Evolutionary conservation across 2,329 filamentous ascomycete genomes (phyloP).

Genomic region (Fusarium dimerum): DNA sequence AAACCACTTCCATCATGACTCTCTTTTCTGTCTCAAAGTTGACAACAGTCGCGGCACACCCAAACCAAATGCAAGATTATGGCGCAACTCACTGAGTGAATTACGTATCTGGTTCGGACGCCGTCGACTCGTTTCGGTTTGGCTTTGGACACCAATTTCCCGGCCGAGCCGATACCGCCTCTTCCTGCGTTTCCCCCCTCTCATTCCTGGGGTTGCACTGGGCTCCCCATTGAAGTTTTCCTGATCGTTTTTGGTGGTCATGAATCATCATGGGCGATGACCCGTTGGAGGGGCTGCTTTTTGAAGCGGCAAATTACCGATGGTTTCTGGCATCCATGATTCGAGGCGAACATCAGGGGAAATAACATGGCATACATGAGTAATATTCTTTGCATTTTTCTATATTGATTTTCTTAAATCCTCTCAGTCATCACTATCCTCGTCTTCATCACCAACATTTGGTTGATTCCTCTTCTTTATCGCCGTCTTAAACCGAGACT

Average conservation of each 20-base stretch:
- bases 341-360: no score
- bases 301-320: no score
- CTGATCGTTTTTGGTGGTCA: constrained; percentile 1
- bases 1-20: neutral
- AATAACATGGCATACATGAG: no score
- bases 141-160: neutral
- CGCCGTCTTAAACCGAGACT: constrained; percentile 11
- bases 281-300: neutral
- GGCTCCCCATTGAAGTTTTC: no score
- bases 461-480: neutral
- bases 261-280: constrained; percentile 19
- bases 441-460: neutral
- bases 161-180: no score
- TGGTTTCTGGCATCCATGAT: no score
- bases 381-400: no score
- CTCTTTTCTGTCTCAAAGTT: neutral
- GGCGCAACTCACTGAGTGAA: constrained; percentile 20
- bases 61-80: constrained; percentile 1
- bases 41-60: no score
- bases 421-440: no score
- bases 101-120: constrained; percentile 14
- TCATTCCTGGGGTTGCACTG: no score
- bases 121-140: constrained; percentile 7
- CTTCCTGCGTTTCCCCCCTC: no score
- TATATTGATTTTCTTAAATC: no score